Evolutionary conservation across 208 protist genomes (phyloP).

Genomic region (Leishmania guyanensis): DNA sequence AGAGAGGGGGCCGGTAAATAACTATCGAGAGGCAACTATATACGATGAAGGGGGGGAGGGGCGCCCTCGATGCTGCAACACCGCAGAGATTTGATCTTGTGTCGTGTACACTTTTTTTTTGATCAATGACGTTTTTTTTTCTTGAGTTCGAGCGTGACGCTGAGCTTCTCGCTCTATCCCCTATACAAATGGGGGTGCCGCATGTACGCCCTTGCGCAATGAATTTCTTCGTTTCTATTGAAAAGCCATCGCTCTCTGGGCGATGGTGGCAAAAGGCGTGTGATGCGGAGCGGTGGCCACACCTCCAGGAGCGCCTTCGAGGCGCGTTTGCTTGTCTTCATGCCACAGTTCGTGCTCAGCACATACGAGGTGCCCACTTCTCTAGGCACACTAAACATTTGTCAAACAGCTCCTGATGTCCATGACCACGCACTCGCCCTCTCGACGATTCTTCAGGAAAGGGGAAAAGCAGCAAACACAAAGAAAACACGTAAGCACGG

Average conservation of each 20-base stretch:
- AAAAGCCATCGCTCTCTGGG: background rate
- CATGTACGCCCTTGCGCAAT: background rate
- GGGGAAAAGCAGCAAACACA: background rate
- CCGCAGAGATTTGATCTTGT: background rate
- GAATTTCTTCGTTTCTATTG: background rate
- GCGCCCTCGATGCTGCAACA: background rate
- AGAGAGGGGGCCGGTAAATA: background rate
- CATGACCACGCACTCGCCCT: background rate
- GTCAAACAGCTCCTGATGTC: background rate
- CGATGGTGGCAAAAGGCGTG: background rate
- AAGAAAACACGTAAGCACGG: background rate
- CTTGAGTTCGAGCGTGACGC: background rate
- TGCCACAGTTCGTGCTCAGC: background rate
- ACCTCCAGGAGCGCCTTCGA: background rate
- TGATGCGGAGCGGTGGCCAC: background rate
- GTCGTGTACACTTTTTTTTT: background rate
- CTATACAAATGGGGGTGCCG: background rate
- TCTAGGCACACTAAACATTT: background rate
- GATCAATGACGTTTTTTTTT: background rate
- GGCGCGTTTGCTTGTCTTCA: background rate
- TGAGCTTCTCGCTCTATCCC: background rate
- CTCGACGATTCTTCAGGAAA: background rate
- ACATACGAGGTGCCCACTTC: background rate
- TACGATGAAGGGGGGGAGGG: background rate
- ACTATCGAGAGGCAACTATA: background rate